Evolutionary conservation across 106 monocot species (phyloP).

Genomic region (Hemerocallis citrina): DNA sequence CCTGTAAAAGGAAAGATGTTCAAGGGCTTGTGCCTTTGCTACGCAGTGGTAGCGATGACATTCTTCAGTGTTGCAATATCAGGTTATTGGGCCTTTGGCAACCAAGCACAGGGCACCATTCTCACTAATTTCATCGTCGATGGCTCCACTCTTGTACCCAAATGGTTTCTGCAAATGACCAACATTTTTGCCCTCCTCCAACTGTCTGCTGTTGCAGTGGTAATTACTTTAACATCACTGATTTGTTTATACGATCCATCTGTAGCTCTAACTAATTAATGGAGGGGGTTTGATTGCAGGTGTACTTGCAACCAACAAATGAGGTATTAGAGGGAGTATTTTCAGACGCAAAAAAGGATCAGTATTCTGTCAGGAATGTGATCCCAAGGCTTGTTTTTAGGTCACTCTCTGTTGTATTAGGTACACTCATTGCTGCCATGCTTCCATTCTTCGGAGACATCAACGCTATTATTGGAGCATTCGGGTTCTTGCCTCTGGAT

Average conservation of each 20-base stretch:
- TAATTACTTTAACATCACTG: constrained; percentile 7
- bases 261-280: not conserved
- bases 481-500: constrained; percentile 86
- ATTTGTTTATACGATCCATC: not conserved
- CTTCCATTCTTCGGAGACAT: constrained; percentile 95
- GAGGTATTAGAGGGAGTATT: constrained; percentile 72
- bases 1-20: constrained; percentile 96
- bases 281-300: constrained; percentile 20
- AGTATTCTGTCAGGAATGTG: constrained; percentile 64
- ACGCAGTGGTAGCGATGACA: constrained; percentile 43
- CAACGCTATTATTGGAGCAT: constrained; percentile 76
- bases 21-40: constrained; percentile 88
- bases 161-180: constrained; percentile 55
- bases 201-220: constrained; percentile 79
- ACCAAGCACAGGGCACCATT: constrained; percentile 52
- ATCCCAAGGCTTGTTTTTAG: constrained; percentile 63
- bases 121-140: constrained; percentile 48
- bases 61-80: constrained; percentile 80
- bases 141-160: constrained; percentile 32
- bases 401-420: constrained; percentile 38
- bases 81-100: constrained; percentile 91
- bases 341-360: constrained; percentile 42
- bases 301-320: constrained; percentile 87
- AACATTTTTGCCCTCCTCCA: constrained; percentile 74
- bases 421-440: constrained; percentile 76